Evolutionary conservation across 2,329 filamentous ascomycete species (phyloP), one percentile per base, ranked within the genome.

Genomic region (Onygenales sp.): DNA sequence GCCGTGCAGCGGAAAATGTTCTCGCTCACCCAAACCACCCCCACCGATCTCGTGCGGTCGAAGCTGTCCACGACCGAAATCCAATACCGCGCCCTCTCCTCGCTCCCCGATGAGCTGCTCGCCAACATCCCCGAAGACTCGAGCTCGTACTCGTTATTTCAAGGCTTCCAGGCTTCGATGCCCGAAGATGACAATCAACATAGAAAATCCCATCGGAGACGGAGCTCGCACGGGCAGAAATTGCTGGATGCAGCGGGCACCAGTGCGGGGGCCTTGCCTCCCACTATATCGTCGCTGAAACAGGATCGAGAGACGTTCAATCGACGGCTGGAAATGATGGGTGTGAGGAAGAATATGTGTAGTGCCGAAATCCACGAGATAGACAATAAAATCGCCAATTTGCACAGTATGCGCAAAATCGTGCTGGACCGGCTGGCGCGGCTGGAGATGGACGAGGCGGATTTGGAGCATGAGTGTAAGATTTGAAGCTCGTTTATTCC

Each of bases 291-390:
- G 46, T 85, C 84, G 60, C 72, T 97, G 59, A 89, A 87, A 69
- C 87, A 85, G 66, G 89, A 95, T 61, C 88, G 88, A 68, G 81
- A 86, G 43, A 77, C 81, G 52, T 79, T 96, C 73, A 85, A 86
- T 73, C 90, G 94, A 69, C 82, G 89, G 60, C 76, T 98, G 61
- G 90, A 97, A 65, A 88, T 96, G 82, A 83, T 97, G 74, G 81
- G 86, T 3, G 83, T 97, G 57, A 82, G 93, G 55, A 98, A 98
- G 72, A 95, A 93, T 66, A 96, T 98, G 92, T 92, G 91, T 61
- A 93, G 89, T 64, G 87, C 89, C 58, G 93, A 98, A 70, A 97
- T 98, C 55, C 83, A 84, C 56, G 93, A 98, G 65, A 95, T 98
- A 57, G 93, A 98, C 72, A 91, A 87, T 72, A 98, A 97, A 72